Percentiles rank a stretch among this genome's conserved stretches.
phyloP scores from a whole-genome alignment of 192 early-diverging fungal genomes.

The Gryganskiella cystojenkinii region DNA sequence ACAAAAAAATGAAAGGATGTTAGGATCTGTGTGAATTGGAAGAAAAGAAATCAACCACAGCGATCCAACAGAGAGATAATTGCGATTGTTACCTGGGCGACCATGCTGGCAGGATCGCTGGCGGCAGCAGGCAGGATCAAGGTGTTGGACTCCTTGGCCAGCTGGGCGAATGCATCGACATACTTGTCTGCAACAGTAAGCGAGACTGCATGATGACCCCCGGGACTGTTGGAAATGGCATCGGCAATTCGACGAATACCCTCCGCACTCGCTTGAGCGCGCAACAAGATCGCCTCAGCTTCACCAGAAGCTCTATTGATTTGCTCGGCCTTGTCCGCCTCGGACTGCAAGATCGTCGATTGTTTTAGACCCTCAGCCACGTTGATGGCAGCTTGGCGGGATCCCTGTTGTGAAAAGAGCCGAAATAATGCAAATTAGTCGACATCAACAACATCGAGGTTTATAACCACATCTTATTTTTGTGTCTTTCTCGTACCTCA shows the following conservation, averaged over 20 bases:
- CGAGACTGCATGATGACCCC: conserved; percentile 85
- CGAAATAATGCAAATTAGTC: not conserved
- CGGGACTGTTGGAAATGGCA: conserved; percentile 69
- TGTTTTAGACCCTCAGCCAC: conserved; percentile 95
- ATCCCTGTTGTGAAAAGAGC: conserved; percentile 29
- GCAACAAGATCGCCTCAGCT: conserved; percentile 86
- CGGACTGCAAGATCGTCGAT: conserved; percentile 90
- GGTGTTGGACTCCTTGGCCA: conserved; percentile 92
- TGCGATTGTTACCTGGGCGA: conserved; percentile 76
- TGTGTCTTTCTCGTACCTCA: too few relatives aligned
- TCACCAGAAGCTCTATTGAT: conserved; percentile 92
- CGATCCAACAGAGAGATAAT: not conserved
- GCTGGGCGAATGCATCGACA: conserved; percentile 88
- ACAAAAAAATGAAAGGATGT: not conserved
- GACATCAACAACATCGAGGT: not conserved
- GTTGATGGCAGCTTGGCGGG: conserved; percentile 93
- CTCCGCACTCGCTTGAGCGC: conserved; percentile 81
- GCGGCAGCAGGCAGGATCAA: conserved; percentile 89
- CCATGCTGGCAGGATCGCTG: conserved; percentile 86
- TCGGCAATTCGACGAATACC: conserved; percentile 80
- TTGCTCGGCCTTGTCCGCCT: conserved; percentile 87
- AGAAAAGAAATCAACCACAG: not conserved
- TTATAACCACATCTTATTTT: too few relatives aligned
- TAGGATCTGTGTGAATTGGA: too few relatives aligned
- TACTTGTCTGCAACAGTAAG: conserved; percentile 97